Conservation (phyloP, 2,329 filamentous ascomycete species). For the Phialophora verrucosa region DNA sequence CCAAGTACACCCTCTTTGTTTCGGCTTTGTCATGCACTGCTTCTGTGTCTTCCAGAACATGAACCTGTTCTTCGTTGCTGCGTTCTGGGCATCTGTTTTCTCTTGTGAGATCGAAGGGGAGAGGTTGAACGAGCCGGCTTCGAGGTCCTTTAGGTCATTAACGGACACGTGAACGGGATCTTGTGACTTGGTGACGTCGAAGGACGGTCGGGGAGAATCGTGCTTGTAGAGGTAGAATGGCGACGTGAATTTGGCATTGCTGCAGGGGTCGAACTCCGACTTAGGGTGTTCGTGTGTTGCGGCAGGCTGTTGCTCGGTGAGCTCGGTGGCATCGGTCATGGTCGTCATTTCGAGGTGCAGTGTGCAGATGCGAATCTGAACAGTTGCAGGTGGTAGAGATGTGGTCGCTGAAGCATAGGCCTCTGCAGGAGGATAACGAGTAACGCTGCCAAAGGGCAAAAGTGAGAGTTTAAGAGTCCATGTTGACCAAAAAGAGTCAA, state of each 20-base stretch:
- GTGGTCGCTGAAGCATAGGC: slow-evolving; percentile 17
- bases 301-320: slow-evolving; percentile 30
- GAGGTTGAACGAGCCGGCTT: slow-evolving; percentile 40
- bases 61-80: slow-evolving; percentile 15
- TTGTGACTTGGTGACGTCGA: slow-evolving; percentile 39
- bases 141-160: slow-evolving; percentile 41
- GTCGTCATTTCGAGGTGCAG: slow-evolving; percentile 4
- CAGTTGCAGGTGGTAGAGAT: slow-evolving; percentile 10
- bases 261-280: slow-evolving; percentile 48
- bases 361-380: slow-evolving; percentile 15
- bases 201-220: slow-evolving; percentile 43
- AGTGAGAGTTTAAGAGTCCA: slow-evolving; percentile 26
- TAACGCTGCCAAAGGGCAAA: slow-evolving; percentile 18
- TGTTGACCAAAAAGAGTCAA: slow-evolving; percentile 18
- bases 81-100: slow-evolving; percentile 34
- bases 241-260: slow-evolving; percentile 50
- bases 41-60: slow-evolving; percentile 39
- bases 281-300: slow-evolving; percentile 15
- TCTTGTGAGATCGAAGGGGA: slow-evolving; percentile 36
- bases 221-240: slow-evolving; percentile 54
- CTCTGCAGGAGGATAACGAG: slow-evolving; percentile 15
- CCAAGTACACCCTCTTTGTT: slow-evolving; percentile 46
- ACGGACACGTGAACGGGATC: slow-evolving; percentile 29
- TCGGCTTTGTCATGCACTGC: slow-evolving; percentile 42
- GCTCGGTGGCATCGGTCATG: slow-evolving; percentile 31